Evolutionary conservation across 2,329 filamentous ascomycete genomes (phyloP), one percentile per base, ranked within the genome.

Genomic region (Zymoseptoria passerinii): DNA sequence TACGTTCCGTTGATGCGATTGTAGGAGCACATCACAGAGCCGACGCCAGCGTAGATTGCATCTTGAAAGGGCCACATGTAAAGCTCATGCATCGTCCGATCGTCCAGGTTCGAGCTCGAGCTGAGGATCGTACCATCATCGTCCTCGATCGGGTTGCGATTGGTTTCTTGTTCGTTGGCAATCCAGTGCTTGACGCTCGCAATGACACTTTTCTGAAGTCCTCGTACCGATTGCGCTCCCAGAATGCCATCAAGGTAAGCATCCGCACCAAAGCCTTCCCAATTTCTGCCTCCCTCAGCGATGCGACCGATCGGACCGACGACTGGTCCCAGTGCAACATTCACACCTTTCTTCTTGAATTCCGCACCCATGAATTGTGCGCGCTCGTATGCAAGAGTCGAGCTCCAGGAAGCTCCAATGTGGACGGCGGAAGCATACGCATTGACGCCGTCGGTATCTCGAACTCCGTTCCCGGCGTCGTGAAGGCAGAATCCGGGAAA

Each of bases 261-360:
- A 68, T 91, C 88, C 1, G 81, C 74, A 1, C 86, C 87, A 66
- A 90, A 90, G 0, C 83, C 83, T 68, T 91, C 88, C 87, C 87
- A 90, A 66, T 82, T 87, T n/a, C 88, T 81, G 2, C 71, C 71
- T 16, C 85, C 87, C 53, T 83, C 80, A 0, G 87, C 87, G 66
- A 89, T 87, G 8, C 86, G 80, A 1, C 88, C 88, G 2, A 90
- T 71, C 1, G 88, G 82, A 0, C 86, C 87, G 28, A 89, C 84
- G 0, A 80, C 77, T 1, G 87, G 87, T 0, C 86, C 87, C 4
- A 90, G 77, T 60, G 83, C 84, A 56, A 90, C 78, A 69, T 90
- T 85, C 28, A 85, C 80, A 44, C 75, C 64, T 75, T 73, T 73
- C 27, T 63, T 66, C 60, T 66, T 80, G 66, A 83, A 84, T 61